A percentile compares a stretch with the other conserved stretches of the same genome.
Conservation (phyloP, 2,329 filamentous ascomycete species). For the Cladosporium colombiae region DNA sequence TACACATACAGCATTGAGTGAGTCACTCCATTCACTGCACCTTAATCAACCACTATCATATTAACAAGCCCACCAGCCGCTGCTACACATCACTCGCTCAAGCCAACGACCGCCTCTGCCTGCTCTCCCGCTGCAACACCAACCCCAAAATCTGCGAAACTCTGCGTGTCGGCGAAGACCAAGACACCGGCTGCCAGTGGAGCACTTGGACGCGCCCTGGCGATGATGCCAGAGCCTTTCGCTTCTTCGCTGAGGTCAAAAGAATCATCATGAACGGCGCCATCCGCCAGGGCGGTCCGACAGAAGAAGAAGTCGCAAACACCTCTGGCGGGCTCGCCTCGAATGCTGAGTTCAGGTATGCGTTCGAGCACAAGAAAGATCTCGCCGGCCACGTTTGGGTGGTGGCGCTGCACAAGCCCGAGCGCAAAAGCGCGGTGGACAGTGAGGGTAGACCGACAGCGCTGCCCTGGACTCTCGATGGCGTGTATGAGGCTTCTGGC, state of each 20-base stretch:
- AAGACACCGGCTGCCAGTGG: conserved; percentile 20
- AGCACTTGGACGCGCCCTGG: conserved; percentile 21
- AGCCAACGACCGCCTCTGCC: conserved; percentile 23
- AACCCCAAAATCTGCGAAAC: conserved; percentile 10
- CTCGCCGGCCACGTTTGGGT: conserved; percentile 23
- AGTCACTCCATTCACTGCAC: background rate
- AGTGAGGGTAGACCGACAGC: background rate
- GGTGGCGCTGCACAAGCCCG: conserved; percentile 20
- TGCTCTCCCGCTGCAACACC: conserved; percentile 22
- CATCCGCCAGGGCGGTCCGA: conserved; percentile 6
- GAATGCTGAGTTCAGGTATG: conserved; percentile 1
- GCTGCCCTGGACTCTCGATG: conserved; percentile 19
- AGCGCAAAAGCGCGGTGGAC: background rate
- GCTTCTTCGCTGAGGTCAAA: conserved; percentile 22
- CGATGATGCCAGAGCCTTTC: conserved; percentile 19
- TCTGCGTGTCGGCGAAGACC: conserved; percentile 8
- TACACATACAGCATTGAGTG: conserved; percentile 25
- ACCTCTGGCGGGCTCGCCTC: background rate
- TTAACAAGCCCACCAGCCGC: background rate
- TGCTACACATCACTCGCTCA: conserved; percentile 22
- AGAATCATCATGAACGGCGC: conserved; percentile 20
- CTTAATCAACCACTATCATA: background rate
- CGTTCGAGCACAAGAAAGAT: conserved; percentile 16
- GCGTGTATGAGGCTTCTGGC: conserved; percentile 16
- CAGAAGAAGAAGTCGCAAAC: background rate